Conservation (phyloP, 2,329 filamentous ascomycete species). For the Calonectria leucothoes region DNA sequence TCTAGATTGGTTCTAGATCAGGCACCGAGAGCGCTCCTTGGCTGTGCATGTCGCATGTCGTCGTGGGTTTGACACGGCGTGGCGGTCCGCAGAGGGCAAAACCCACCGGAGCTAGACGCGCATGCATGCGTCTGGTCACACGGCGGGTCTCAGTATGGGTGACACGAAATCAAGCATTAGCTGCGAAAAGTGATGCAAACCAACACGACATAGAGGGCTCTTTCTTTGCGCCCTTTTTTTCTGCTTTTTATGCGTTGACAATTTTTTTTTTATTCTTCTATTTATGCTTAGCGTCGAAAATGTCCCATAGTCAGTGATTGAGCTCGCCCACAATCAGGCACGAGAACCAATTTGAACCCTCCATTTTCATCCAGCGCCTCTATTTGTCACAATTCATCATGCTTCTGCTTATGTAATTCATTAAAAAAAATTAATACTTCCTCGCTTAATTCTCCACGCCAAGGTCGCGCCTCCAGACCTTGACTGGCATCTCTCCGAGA, state of each 20-base stretch:
- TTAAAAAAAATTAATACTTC: neutral
- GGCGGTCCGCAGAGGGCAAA: neutral
- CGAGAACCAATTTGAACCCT: neutral
- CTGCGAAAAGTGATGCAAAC: neutral
- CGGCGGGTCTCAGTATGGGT: neutral
- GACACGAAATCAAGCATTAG: conserved; percentile 2
- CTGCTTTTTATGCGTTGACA: neutral
- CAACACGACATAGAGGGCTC: too few relatives aligned
- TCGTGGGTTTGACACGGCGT: neutral
- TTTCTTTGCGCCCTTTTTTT: too few relatives aligned
- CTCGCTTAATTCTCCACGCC: conserved; percentile 13
- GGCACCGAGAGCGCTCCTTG: neutral
- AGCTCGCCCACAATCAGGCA: neutral
- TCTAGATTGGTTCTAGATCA: conserved; percentile 5
- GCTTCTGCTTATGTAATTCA: conserved; percentile 5
- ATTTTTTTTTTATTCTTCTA: neutral
- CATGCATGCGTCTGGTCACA: neutral
- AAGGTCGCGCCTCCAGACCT: conserved; percentile 28
- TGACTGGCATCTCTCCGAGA: conserved; percentile 29
- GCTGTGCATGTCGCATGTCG: neutral
- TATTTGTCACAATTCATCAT: neutral
- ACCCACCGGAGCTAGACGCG: neutral
- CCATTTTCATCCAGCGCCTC: conserved; percentile 1
- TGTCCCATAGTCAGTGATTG: neutral
- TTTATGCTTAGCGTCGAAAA: neutral